Percentiles rank a stretch among this genome's conserved stretches.
These are phyloP conservation scores for Xylaria castorea DNA, from an alignment of 495 filamentous ascomycete genomes.

Conservation along the genomic window DNA sequence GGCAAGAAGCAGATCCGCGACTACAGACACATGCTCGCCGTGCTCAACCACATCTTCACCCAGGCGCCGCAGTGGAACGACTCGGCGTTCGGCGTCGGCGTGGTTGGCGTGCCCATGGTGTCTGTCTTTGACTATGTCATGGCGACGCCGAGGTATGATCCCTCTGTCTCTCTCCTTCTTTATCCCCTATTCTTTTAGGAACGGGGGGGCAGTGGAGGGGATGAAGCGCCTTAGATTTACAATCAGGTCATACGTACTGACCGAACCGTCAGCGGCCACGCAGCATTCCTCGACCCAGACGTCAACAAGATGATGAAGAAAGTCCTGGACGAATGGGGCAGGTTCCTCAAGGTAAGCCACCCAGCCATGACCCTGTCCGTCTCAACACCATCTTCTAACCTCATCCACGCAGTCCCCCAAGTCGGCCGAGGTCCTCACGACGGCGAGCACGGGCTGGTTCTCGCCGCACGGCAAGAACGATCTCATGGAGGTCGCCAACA, in stretches of 20 bases:
- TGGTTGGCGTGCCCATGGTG: conserved; percentile 72
- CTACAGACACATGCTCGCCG: conserved; percentile 67
- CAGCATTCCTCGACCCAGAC: conserved; percentile 68
- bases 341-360: conserved; percentile 57
- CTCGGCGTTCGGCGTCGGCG: conserved; percentile 57
- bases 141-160: conserved; percentile 65
- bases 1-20: conserved; percentile 66
- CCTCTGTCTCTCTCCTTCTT: background rate
- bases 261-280: conserved; percentile 64
- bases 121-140: conserved; percentile 77
- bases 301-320: conserved; percentile 74
- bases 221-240: background rate
- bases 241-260: conserved; percentile 42
- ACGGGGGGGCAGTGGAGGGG: background rate
- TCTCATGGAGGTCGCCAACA: conserved; percentile 58
- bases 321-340: conserved; percentile 71
- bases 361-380: too few species aligned
- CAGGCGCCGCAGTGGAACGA: conserved; percentile 68
- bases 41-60: conserved; percentile 69
- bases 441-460: conserved; percentile 66
- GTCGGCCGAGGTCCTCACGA: conserved; percentile 64
- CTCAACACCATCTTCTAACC: background rate
- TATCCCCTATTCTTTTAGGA: background rate
- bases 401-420: conserved; percentile 48
- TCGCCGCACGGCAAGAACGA: conserved; percentile 53